phyloP scores from a whole-genome alignment of 768 basidiomycete species.

The Mycena amicta region DNA sequence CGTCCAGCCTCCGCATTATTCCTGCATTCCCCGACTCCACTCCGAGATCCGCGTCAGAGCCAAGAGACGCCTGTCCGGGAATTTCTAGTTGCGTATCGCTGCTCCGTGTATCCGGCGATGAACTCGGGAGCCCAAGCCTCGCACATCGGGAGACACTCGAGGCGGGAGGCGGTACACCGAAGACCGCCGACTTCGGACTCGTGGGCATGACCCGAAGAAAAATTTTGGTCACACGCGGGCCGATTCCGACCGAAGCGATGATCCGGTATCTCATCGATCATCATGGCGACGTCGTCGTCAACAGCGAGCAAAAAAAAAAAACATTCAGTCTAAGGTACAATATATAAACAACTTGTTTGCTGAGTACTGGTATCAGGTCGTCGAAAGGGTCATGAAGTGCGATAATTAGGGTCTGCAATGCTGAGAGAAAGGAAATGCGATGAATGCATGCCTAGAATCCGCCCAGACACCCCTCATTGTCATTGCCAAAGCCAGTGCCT shows the following conservation, averaged over 20 bases:
- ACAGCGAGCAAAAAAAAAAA: not conserved
- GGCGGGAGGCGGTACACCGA: too few relatives aligned
- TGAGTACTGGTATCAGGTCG: not conserved
- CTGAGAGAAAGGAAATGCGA: not conserved
- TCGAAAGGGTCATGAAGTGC: not conserved
- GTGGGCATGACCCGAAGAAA: not conserved
- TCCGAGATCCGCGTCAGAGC: too few relatives aligned
- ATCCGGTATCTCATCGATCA: not conserved
- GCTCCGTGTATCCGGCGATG: too few relatives aligned
- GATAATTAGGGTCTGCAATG: not conserved
- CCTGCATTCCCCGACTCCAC: too few relatives aligned
- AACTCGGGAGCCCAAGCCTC: too few relatives aligned
- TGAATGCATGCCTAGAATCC: constrained; percentile 11
- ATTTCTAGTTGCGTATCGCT: too few relatives aligned
- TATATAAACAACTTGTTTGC: not conserved
- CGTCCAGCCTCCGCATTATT: too few relatives aligned
- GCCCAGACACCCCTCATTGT: constrained; percentile 15
- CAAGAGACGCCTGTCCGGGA: too few relatives aligned
- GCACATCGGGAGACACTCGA: too few relatives aligned
- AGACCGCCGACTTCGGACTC: too few relatives aligned
- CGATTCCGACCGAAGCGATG: not conserved
- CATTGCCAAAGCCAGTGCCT: constrained; percentile 6
- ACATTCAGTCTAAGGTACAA: not conserved
- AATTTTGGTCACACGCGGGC: not conserved
- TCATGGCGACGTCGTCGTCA: not conserved